Evolutionary conservation across 306 rosid species (phyloP), one percentile per base, ranked within the genome.

Genomic region (Macrotyloma uniflorum): DNA sequence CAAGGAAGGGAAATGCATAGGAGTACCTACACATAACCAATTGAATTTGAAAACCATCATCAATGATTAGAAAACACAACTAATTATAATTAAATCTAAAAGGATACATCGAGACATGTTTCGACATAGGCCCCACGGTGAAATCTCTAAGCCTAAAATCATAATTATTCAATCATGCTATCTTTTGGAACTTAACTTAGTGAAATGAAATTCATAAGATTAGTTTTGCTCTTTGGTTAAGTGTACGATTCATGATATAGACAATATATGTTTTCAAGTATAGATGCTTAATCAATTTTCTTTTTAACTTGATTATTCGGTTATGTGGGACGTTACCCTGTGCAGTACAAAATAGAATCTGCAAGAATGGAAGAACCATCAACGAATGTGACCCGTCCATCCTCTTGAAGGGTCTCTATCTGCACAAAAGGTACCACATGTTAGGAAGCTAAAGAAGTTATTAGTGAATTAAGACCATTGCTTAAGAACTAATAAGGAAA

Each of bases 1-100:
- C 93, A 89, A 95, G 98, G 83, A 91, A 95, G 65, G 98, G 98
- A 62, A 95, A 95, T 45, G 91, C 54, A 82, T 95, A 95, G 42
- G 98, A 89, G 86, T 95, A 95, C 88, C 98, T 94, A 81, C 82
- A 81, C 46, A 76, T 64, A 85, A 33, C 49, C 72, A 67, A 78
- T 68, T 83, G 71, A 57, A 47, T 73, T 47, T 5, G 57, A 65
- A 73, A 47, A 30, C 53, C 12, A 28, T 65, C 70, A 82, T 65
- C 70, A 82, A 72, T 79, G 14, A 74, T 54, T 70, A 81, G 30
- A 53, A 74, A 33, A 23, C 76, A 49, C 35, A 30, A 61, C 53
- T 65, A 72, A 73, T 72, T 68, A 51, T 65, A 72, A 73, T 72
- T 68, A 51, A 78, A 57, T 68, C 26, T 67, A 55, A 64, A 79